phyloP scores from a whole-genome alignment of 768 basidiomycete species.

The Boletus edulis region DNA sequence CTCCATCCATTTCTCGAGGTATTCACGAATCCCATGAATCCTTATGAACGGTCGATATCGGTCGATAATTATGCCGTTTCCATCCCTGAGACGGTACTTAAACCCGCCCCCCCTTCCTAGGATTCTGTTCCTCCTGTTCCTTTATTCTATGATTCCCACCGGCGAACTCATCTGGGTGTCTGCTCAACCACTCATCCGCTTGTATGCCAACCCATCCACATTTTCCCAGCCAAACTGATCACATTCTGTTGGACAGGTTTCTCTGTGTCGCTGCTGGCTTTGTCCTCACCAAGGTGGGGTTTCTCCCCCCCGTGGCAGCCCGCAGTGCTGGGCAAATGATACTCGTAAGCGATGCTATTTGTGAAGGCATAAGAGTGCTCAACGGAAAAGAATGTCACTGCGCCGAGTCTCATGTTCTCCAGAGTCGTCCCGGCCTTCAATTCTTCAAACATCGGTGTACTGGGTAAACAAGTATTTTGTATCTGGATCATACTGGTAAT shows the following conservation, averaged over 20 bases:
- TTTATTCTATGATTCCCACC: constrained; percentile 24
- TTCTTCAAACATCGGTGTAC: constrained; percentile 50
- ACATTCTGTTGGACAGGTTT: constrained; percentile 36
- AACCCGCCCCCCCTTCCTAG: background rate
- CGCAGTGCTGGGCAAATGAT: constrained; percentile 58
- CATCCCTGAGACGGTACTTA: background rate
- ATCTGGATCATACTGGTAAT: background rate
- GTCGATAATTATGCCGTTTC: background rate
- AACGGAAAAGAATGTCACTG: constrained; percentile 45
- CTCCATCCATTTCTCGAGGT: too few species aligned
- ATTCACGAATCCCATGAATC: background rate
- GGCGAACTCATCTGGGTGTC: constrained; percentile 64
- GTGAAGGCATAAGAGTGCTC: background rate
- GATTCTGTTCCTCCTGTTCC: background rate
- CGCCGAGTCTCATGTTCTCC: constrained; percentile 68
- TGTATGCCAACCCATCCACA: constrained; percentile 38
- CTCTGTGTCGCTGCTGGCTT: constrained; percentile 56
- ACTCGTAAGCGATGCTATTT: constrained; percentile 34
- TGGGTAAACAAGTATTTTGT: constrained; percentile 41
- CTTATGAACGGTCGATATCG: too few species aligned
- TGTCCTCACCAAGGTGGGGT: constrained; percentile 54
- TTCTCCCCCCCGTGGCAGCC: constrained; percentile 58
- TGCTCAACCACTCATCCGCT: constrained; percentile 53
- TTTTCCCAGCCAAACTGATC: background rate
- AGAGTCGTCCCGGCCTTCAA: constrained; percentile 68